Conservation (phyloP, 495 filamentous ascomycete species). For the Podospora pseudocomata region DNA sequence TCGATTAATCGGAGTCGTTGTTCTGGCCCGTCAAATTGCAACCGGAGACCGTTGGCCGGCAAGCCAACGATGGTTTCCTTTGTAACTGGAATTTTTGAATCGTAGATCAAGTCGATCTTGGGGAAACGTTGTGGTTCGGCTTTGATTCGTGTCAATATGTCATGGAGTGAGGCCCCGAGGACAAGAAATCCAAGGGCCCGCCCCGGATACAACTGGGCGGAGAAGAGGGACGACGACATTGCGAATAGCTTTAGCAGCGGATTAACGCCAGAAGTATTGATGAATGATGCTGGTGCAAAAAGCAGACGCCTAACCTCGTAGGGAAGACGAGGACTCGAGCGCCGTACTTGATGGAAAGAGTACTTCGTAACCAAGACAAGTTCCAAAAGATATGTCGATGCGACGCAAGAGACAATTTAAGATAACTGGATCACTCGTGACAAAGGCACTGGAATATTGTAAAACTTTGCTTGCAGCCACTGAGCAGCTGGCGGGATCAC, state of each 20-base stretch:
- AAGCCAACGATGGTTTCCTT: constrained; percentile 69
- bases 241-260: neutral
- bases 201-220: constrained; percentile 70
- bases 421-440: neutral
- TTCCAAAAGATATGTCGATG: neutral
- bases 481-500: neutral
- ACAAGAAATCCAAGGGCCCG: constrained; percentile 77
- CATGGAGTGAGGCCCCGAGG: constrained; percentile 85
- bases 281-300: neutral
- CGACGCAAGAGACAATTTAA: neutral
- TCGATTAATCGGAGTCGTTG: constrained; percentile 90
- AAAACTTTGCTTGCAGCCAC: neutral
- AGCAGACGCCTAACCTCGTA: neutral
- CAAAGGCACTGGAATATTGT: neutral
- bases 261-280: neutral
- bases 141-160: constrained; percentile 79
- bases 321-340: neutral
- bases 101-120: constrained; percentile 76
- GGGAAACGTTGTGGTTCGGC: constrained; percentile 77
- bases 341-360: neutral
- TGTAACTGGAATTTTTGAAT: constrained; percentile 62
- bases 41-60: constrained; percentile 77
- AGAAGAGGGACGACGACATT: constrained; percentile 56
- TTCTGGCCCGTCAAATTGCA: constrained; percentile 91
- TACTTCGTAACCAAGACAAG: neutral